Conservation (phyloP, 2,329 filamentous ascomycete genomes). For the Teratosphaeria nubilosa region DNA sequence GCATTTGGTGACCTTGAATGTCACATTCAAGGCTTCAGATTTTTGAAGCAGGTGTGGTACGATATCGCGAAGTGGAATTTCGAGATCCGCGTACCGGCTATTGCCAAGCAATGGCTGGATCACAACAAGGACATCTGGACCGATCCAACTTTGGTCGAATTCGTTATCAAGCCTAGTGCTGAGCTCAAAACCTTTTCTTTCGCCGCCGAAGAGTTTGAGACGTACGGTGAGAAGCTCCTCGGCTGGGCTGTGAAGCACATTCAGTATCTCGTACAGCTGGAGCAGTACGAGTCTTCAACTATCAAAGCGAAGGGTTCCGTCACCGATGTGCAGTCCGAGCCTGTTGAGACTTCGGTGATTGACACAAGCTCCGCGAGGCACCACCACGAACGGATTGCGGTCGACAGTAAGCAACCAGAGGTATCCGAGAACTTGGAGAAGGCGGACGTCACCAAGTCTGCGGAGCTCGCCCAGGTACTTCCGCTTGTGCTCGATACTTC, state of each 20-base stretch:
- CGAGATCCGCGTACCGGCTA: slow-evolving; percentile 14
- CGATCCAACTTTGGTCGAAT: slow-evolving; percentile 11
- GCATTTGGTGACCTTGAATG: slow-evolving; percentile 20
- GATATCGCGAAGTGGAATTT: slow-evolving; percentile 23
- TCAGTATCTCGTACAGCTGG: slow-evolving; percentile 2
- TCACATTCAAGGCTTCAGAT: slow-evolving; percentile 22
- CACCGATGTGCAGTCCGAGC: neutral
- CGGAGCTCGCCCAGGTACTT: neutral
- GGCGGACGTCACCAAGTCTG: neutral
- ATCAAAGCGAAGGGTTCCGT: neutral
- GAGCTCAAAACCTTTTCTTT: slow-evolving; percentile 17
- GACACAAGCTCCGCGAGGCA: neutral
- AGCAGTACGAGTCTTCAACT: neutral
- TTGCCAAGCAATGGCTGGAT: slow-evolving; percentile 16
- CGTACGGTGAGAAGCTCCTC: slow-evolving; percentile 10
- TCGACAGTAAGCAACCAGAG: neutral
- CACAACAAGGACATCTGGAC: slow-evolving; percentile 12
- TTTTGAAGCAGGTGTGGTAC: slow-evolving; percentile 27
- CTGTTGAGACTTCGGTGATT: neutral
- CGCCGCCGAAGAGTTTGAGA: slow-evolving; percentile 4
- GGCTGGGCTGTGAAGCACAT: slow-evolving; percentile 6
- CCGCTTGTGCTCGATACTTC: neutral
- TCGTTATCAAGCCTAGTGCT: slow-evolving; percentile 11
- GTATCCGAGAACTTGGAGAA: neutral
- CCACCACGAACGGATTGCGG: neutral